A percentile compares a stretch with the other conserved stretches of the same genome.
Evolutionary conservation across 176 grass and related monocot species (phyloP).

Genomic region (sorghum (Sorghum bicolor)): Sorghum_bicolor_NCBIv3 NC_012871.2:4739001-4739500

Average conservation of each 20-base stretch:
- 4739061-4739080: neutral
- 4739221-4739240: neutral
- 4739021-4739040: neutral
- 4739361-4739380: neutral
- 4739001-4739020: neutral
- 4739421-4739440: neutral
- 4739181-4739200: neutral
- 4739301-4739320: neutral
- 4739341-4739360: neutral
- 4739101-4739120: neutral
- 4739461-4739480: conserved; percentile 37
- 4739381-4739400: no score
- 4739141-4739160: neutral
- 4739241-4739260: neutral
- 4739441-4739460: conserved; percentile 47
- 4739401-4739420: no score
- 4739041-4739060: neutral
- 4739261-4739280: neutral
- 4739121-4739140: neutral
- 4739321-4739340: neutral
- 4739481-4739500: conserved; percentile 22
- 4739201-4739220: neutral
- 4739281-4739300: neutral
- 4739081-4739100: neutral
- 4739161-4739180: neutral